A percentile compares a stretch with the other conserved stretches of the same genome.
These are phyloP conservation scores for Thelonectria discophora DNA, from an alignment of 2,329 filamentous ascomycete species.

Conservation along the genomic window DNA sequence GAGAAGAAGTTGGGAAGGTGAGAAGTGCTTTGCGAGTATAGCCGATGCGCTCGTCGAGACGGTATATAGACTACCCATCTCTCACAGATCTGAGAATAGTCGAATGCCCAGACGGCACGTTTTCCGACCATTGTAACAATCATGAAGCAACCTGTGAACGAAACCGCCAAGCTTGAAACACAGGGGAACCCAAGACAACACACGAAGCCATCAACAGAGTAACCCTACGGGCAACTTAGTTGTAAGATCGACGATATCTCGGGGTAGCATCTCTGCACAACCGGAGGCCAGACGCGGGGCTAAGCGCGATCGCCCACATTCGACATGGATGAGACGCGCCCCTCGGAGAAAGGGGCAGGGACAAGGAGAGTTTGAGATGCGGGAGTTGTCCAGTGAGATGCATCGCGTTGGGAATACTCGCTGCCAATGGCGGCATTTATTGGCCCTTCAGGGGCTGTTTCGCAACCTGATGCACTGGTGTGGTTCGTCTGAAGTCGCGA, in stretches of 20 bases:
- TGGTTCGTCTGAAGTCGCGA: slow-evolving; percentile 13
- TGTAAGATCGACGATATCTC: neutral
- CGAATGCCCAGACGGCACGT: neutral
- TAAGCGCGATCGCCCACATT: neutral
- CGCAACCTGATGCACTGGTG: slow-evolving; percentile 15
- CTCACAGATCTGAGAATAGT: neutral
- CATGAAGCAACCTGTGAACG: slow-evolving; percentile 5
- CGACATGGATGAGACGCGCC: neutral
- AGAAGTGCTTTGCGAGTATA: no score
- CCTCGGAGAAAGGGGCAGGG: slow-evolving; percentile 1
- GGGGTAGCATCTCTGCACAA: neutral
- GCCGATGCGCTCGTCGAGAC: neutral
- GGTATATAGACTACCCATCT: neutral
- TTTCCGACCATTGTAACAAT: neutral
- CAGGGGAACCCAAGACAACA: neutral
- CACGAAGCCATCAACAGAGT: neutral
- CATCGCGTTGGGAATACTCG: neutral
- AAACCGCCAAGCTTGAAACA: slow-evolving; percentile 8
- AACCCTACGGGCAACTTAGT: neutral
- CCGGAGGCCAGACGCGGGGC: slow-evolving; percentile 3
- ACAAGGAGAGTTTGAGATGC: neutral
- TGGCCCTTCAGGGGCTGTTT: slow-evolving; percentile 7
- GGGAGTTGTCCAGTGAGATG: neutral
- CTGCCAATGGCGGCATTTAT: slow-evolving; percentile 1
- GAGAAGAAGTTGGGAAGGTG: neutral